Conservation (phyloP, 1,139 yeast genomes). For the Candida sanyaensis region DNA sequence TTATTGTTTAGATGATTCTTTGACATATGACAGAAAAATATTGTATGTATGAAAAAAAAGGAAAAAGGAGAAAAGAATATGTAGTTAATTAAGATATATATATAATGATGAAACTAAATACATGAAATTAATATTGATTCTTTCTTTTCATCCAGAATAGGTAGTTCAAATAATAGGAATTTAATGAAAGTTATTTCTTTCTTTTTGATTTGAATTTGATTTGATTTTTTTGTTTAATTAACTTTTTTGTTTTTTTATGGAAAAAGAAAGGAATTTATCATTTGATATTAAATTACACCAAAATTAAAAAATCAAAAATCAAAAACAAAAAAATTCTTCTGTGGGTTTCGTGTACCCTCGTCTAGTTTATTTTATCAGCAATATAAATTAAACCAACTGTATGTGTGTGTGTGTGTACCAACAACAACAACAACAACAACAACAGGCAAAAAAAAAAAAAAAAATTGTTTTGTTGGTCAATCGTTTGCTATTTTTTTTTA, state of each 20-base stretch:
- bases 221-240: too few species aligned
- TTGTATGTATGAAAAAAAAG: neutral
- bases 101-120: neutral
- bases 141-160: too few species aligned
- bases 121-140: too few species aligned
- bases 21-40: neutral
- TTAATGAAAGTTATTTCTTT: too few species aligned
- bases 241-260: too few species aligned
- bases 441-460: neutral
- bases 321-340: neutral
- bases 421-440: too few species aligned
- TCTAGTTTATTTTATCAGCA: too few species aligned
- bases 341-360: neutral
- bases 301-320: too few species aligned
- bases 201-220: too few species aligned
- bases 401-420: too few species aligned
- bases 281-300: neutral
- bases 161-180: too few species aligned
- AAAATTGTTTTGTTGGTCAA: slow-evolving; percentile 1
- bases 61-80: neutral
- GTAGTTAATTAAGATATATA: neutral
- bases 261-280: neutral
- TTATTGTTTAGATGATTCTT: neutral
- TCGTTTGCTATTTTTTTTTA: neutral
- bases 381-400: too few species aligned